phyloP scores from a whole-genome alignment of 1,284 basidiomycete species.

The Moesziomyces antarcticus region DNA sequence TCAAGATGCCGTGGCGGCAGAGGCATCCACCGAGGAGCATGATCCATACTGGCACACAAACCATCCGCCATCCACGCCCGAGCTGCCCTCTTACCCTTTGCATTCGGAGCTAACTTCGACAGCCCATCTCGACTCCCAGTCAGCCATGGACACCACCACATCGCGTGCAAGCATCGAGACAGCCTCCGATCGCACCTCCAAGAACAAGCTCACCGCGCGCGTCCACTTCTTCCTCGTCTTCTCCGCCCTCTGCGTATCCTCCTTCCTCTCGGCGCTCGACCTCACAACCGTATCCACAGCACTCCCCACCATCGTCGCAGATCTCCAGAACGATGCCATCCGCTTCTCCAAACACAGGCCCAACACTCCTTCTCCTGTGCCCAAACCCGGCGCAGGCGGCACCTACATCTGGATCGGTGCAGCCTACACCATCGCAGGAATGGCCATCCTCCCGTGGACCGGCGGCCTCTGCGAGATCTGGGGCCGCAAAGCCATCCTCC shows the following conservation, averaged over 20 bases:
- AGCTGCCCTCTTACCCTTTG: no score
- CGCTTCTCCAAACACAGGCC: constrained; percentile 17
- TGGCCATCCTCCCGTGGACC: constrained; percentile 36
- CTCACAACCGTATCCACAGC: constrained; percentile 44
- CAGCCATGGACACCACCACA: neutral
- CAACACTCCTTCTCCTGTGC: neutral
- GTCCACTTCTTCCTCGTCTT: constrained; percentile 43
- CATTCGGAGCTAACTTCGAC: no score
- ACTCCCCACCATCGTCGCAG: constrained; percentile 41
- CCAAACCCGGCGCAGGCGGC: constrained; percentile 5
- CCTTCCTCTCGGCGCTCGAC: constrained; percentile 40
- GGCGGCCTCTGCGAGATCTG: constrained; percentile 41
- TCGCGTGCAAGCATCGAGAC: neutral
- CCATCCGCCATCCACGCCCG: no score
- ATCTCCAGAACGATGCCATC: constrained; percentile 33
- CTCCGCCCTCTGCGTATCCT: constrained; percentile 28
- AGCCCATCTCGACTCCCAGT: no score
- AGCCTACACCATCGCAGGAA: constrained; percentile 41
- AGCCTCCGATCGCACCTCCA: neutral
- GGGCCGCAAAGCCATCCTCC: constrained; percentile 40
- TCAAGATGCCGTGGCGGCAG: no score
- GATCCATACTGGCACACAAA: no score
- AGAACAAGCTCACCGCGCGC: constrained; percentile 4
- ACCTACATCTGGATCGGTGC: constrained; percentile 51
- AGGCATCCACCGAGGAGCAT: no score